Base-by-base conservation (phyloP, 805 yeast species). In the Wickerhamiella musiphila region DNA sequence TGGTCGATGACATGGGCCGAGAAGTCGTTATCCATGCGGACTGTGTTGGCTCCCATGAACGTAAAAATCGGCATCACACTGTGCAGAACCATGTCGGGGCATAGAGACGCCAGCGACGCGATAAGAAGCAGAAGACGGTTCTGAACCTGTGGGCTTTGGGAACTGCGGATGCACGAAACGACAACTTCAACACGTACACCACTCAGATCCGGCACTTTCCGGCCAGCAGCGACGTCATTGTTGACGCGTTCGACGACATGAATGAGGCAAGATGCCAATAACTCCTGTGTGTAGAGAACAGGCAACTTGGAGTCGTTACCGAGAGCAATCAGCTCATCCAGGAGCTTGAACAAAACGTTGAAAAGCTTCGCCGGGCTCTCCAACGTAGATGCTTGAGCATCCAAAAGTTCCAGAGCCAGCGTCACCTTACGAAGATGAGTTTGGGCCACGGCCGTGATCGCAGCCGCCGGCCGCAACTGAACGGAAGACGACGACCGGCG, bases 1-100 rank as follows among this genome's bases (percentile, higher is more conserved):
- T 81, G 90, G 47, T 83, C 93, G 40, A 90, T 82, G 28, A 84
- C 95, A 42, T 78, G 78, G 20, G 77, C 77, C 1, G 95, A 82
- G 48, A 79, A 86, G 50, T 82, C 95, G 53, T 90, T 96, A 53
- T 90, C 98, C 56, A 90, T 94, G 47, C 94, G 75, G 32, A 90
- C 70, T 10, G 95, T 84, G 48, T 83, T 93, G 9, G 96, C 93
- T 37, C 98, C 98, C 96, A 90, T 90, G 47, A 90, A 90, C 1
- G 98, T 90, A 61, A 90, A 90, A 32, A 90, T 86, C n/a, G 98
- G 98, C 98, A 90, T 90, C 6, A 90, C 94, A 2, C 94, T 78
- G 56, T 90, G 96, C 33, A 90, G 60, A 18, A 90, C 83, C 19
- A 78, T 70, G 48, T 86, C 95, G 6, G 96, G 94, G 9, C 86